Evolutionary conservation across 352 stramenopile species (phyloP), one percentile per base, ranked within the genome.

Genomic region (Globisporangium canariense): DNA sequence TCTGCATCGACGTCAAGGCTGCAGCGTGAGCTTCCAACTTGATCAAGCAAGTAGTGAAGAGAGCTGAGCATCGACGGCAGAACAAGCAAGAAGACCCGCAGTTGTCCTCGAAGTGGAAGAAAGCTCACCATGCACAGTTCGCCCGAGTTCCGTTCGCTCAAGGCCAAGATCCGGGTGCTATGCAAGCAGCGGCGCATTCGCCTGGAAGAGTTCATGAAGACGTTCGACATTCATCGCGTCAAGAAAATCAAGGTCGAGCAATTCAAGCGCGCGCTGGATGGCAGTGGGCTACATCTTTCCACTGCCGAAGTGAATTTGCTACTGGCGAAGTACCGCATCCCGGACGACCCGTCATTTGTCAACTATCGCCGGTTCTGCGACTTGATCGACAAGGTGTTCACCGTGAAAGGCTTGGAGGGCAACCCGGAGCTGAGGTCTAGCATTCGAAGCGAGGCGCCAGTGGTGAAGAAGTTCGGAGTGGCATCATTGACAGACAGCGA

Each of bases 181-280:
- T 95, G 86, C 70, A 95, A 91, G 71, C 83, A 95, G 64, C 81
- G 81, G 16, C 83, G 86, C 32, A 89, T 93, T 63, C 86, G 84
- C 1, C 60, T 95, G 4, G 86, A 95, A 70, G 84, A 93, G 65
- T 94, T 94, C 49, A 94, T 94, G 86, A 93, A 90, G 58, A 94
- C 86, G 13, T 94, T 94, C 52, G 86, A 94, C 69, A 64, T 88
- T 18, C 86, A 94, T 61, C 78, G 83, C 65, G 81, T 91, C 10
- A 93, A 95, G 75, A 91, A 90, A 51, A 92, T 95, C 62, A 82
- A 81, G 54, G 66, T 78, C 0, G 84, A 93, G 54, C 86, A 93
- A 69, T 95, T 93, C 68, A 88, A 84, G 59, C 84, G 86, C 14
- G 84, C 86, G 7, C 68, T 95, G 1, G 86, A 95, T 49, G 75